A percentile compares a stretch with the other conserved stretches of the same genome.
These are phyloP conservation scores for Yamadazyma dendronema DNA, from an alignment of 1,139 yeast species.

Conservation along the genomic window DNA sequence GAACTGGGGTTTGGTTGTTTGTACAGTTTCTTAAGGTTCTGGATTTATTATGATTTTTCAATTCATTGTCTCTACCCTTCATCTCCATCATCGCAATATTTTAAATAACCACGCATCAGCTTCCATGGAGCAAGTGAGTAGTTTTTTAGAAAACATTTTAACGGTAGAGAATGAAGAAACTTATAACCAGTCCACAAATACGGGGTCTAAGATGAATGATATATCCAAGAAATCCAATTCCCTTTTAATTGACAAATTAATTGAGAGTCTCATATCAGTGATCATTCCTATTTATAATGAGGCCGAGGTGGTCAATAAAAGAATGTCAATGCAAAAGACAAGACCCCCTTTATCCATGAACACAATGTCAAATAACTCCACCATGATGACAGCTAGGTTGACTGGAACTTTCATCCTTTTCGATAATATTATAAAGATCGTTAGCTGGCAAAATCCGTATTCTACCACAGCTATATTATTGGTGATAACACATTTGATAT, in stretches of 20 bases:
- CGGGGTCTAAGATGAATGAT: conserved; percentile 1
- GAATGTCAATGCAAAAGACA: conserved; percentile 57
- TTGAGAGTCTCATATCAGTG: conserved; percentile 68
- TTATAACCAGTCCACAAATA: not conserved
- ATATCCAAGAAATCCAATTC: conserved; percentile 14
- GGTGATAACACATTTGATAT: conserved; percentile 54
- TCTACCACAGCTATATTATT: conserved; percentile 60
- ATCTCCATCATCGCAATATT: conserved; percentile 1
- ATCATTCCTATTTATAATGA: conserved; percentile 64
- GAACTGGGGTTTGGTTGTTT: too few species aligned
- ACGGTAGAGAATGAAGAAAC: conserved; percentile 19
- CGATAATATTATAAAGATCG: conserved; percentile 52
- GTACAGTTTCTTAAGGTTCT: too few species aligned
- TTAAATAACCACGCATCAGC: not conserved
- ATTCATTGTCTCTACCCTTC: not conserved
- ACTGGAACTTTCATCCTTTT: conserved; percentile 58
- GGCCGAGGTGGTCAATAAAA: conserved; percentile 39
- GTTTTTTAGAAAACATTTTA: conserved; percentile 27
- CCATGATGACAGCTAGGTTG: conserved; percentile 62
- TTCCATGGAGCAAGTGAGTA: conserved; percentile 31
- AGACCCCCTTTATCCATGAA: conserved; percentile 73
- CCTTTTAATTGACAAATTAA: conserved; percentile 61
- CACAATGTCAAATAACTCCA: conserved; percentile 66
- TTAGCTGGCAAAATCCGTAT: conserved; percentile 65
- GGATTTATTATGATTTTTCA: not conserved